Conservation (phyloP, 805 yeast genomes). For the Isabelozyma gotoi region DNA sequence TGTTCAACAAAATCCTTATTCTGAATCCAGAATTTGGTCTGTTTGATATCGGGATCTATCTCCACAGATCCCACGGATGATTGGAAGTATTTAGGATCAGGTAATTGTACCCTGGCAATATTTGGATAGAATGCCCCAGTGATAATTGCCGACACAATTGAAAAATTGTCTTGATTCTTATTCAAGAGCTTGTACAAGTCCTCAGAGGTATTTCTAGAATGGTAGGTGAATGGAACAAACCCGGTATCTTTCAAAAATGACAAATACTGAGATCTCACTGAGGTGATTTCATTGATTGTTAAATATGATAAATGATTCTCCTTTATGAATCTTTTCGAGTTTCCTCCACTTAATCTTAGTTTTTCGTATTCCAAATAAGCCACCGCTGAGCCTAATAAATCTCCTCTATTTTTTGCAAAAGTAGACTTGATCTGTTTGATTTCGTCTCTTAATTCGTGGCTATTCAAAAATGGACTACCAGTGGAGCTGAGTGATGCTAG, state of each 20-base stretch:
- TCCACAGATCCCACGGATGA: conserved; percentile 79
- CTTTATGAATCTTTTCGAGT: conserved; percentile 44
- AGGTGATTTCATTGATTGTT: conserved; percentile 66
- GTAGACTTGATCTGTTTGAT: conserved; percentile 47
- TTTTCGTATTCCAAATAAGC: conserved; percentile 56
- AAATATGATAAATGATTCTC: conserved; percentile 62
- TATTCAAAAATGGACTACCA: conserved; percentile 71
- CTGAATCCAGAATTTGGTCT: conserved; percentile 71
- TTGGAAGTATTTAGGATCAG: conserved; percentile 72
- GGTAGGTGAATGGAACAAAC: conserved; percentile 60
- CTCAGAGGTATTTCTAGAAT: conserved; percentile 9
- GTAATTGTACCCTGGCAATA: conserved; percentile 75
- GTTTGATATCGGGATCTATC: conserved; percentile 77
- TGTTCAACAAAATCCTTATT: conserved; percentile 49
- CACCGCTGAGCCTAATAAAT: conserved; percentile 63
- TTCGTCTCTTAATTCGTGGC: conserved; percentile 61
- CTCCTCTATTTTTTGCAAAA: conserved; percentile 59
- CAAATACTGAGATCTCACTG: conserved; percentile 68
- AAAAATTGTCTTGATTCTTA: conserved; percentile 48
- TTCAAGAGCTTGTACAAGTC: conserved; percentile 33
- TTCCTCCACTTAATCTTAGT: conserved; percentile 17
- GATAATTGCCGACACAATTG: conserved; percentile 62
- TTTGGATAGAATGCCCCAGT: conserved; percentile 86
- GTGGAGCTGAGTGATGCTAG: conserved; percentile 75
- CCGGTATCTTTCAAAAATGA: conserved; percentile 77